These are phyloP conservation scores for Penicillium malachiteum DNA, from an alignment of 495 filamentous ascomycete genomes.

Conservation along the genomic window DNA sequence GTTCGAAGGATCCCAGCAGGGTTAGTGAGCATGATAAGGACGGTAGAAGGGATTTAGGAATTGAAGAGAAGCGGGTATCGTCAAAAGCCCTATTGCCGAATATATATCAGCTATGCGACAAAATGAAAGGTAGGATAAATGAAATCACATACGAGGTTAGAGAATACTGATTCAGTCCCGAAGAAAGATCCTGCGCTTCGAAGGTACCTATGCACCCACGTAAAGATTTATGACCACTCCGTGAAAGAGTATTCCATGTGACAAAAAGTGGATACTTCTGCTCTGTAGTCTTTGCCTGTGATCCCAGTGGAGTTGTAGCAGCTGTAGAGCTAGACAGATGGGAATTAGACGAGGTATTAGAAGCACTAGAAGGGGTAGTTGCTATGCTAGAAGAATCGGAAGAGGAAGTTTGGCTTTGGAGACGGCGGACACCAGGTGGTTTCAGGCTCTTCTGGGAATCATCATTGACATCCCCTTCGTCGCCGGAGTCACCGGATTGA, in stretches of 20 bases:
- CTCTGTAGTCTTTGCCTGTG: slow-evolving; percentile 22
- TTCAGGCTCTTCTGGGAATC: slow-evolving; percentile 26
- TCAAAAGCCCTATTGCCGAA: slow-evolving; percentile 65
- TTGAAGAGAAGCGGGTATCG: slow-evolving; percentile 80
- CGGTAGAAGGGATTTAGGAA: slow-evolving; percentile 64
- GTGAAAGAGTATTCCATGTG: slow-evolving; percentile 82
- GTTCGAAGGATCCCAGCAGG: slow-evolving; percentile 73
- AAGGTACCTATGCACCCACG: slow-evolving; percentile 98
- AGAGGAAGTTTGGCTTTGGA: slow-evolving; percentile 37
- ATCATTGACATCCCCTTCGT: slow-evolving; percentile 18
- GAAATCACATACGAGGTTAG: slow-evolving; percentile 67
- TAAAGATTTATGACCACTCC: slow-evolving; percentile 61
- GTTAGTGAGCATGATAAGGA: slow-evolving; percentile 69
- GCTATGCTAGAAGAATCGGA: slow-evolving; percentile 47
- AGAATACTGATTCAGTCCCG: slow-evolving; percentile 77
- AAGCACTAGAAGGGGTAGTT: slow-evolving; percentile 42
- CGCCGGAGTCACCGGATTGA: slow-evolving; percentile 16
- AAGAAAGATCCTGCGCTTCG: slow-evolving; percentile 68
- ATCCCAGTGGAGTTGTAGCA: slow-evolving; percentile 37
- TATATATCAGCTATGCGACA: background rate
- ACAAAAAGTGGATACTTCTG: slow-evolving; percentile 74
- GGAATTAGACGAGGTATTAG: slow-evolving; percentile 44
- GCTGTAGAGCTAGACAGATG: slow-evolving; percentile 42
- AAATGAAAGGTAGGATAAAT: background rate
- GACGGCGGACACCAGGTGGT: slow-evolving; percentile 33